Evolutionary conservation across 202 grass and related monocot species (phyloP).

Genomic region (Schoenoplectus tabernaemontani): DNA sequence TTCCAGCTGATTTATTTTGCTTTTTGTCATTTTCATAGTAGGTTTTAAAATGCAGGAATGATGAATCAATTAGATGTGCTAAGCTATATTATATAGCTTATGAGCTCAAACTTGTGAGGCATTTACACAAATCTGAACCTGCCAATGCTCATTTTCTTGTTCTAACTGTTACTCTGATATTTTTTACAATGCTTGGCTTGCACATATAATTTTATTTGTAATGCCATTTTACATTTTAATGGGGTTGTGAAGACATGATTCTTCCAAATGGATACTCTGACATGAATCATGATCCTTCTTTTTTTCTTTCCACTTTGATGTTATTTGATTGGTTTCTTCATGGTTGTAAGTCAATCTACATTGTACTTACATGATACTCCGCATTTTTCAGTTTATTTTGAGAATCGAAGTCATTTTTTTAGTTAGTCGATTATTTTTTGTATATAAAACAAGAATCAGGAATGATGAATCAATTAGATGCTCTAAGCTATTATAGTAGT

Average conservation of each 20-base stretch:
- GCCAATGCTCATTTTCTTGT: background rate
- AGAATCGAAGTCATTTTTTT: too few species aligned
- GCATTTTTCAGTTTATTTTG: too few species aligned
- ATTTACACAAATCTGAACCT: constrained; percentile 11
- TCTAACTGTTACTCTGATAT: background rate
- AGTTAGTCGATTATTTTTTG: too few species aligned
- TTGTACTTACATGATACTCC: too few species aligned
- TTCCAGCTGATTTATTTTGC: background rate
- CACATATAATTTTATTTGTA: background rate
- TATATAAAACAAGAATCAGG: too few species aligned
- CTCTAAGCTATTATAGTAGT: too few species aligned
- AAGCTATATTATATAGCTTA: constrained; percentile 5
- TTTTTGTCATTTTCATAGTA: too few species aligned
- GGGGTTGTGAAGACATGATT: background rate
- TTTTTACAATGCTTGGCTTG: background rate
- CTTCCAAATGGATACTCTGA: background rate
- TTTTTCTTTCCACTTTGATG: too few species aligned
- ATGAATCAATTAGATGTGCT: constrained; percentile 32
- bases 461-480: too few species aligned
- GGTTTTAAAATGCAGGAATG: background rate
- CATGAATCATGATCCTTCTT: too few species aligned
- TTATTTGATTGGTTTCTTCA: too few species aligned
- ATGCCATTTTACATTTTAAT: background rate
- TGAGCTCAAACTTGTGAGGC: constrained; percentile 29
- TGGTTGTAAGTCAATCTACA: too few species aligned